These are phyloP conservation scores for Botrytis deweyae DNA, from an alignment of 2,329 filamentous ascomycete genomes.

Conservation along the genomic window DNA sequence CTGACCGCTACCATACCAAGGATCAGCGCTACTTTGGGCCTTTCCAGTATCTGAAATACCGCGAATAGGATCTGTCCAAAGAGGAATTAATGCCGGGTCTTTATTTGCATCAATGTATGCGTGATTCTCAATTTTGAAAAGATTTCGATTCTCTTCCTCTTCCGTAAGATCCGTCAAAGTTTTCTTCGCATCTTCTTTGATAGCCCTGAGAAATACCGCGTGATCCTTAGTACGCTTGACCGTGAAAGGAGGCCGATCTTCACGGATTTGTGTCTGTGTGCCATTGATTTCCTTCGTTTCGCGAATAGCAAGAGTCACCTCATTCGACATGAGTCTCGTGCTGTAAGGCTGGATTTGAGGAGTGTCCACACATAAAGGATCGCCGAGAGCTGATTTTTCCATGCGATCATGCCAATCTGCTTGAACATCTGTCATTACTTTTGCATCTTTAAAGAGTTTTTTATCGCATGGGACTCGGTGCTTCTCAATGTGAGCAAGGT, in stretches of 20 bases:
- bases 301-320: slow-evolving; percentile 20
- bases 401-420: slow-evolving; percentile 28
- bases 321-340: slow-evolving; percentile 27
- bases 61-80: slow-evolving; percentile 33
- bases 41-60: slow-evolving; percentile 29
- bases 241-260: slow-evolving; percentile 33
- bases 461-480: slow-evolving; percentile 16
- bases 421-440: slow-evolving; percentile 31
- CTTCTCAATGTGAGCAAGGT: slow-evolving; percentile 25
- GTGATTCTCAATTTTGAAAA: slow-evolving; percentile 29
- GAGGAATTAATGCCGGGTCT: slow-evolving; percentile 32
- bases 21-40: background rate
- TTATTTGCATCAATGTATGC: slow-evolving; percentile 32
- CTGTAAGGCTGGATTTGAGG: slow-evolving; percentile 25
- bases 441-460: slow-evolving; percentile 29
- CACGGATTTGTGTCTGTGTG: slow-evolving; percentile 26
- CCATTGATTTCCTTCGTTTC: slow-evolving; percentile 24
- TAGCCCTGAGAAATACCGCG: slow-evolving; percentile 26
- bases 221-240: slow-evolving; percentile 28
- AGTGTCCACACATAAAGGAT: slow-evolving; percentile 17
- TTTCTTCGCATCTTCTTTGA: slow-evolving; percentile 26
- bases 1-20: slow-evolving; percentile 17
- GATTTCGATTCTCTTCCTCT: slow-evolving; percentile 28
- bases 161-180: slow-evolving; percentile 23
- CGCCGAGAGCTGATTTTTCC: slow-evolving; percentile 5